Evolutionary conservation across 2,329 filamentous ascomycete species (phyloP).

Genomic region (Macroventuria anomochaeta): DNA sequence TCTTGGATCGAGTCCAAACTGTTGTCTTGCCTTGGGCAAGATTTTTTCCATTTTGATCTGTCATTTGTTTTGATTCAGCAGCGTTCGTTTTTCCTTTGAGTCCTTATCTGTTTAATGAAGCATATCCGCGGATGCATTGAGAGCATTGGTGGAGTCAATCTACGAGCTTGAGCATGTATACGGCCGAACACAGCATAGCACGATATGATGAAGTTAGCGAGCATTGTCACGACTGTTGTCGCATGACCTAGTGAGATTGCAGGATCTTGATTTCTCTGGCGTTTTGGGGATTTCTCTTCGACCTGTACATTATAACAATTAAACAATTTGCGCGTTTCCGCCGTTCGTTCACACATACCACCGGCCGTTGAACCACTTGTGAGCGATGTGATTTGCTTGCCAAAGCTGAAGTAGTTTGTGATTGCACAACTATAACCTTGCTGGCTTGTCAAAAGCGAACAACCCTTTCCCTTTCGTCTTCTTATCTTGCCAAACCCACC

Average conservation of each 20-base stretch:
- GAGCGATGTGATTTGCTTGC: not conserved
- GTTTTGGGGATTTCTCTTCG: slow-evolving; percentile 7
- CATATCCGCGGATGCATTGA: slow-evolving; percentile 11
- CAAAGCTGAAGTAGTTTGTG: too few species aligned
- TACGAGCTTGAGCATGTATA: slow-evolving; percentile 15
- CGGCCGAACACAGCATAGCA: slow-evolving; percentile 16
- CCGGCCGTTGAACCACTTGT: not conserved
- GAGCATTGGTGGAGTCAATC: slow-evolving; percentile 13
- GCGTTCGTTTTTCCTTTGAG: not conserved
- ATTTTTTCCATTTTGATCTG: not conserved
- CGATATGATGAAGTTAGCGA: slow-evolving; percentile 19
- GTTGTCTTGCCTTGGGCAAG: not conserved
- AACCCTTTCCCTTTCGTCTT: slow-evolving; percentile 36
- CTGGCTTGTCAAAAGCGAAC: slow-evolving; percentile 36
- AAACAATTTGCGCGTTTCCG: not conserved
- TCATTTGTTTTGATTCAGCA: not conserved
- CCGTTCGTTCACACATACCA: not conserved
- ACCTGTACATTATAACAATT: slow-evolving; percentile 9
- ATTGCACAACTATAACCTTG: slow-evolving; percentile 6
- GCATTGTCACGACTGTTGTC: slow-evolving; percentile 5
- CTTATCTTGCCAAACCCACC: slow-evolving; percentile 52
- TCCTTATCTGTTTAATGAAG: slow-evolving; percentile 8
- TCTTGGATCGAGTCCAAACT: not conserved
- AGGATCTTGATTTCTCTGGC: not conserved
- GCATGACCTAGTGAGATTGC: slow-evolving; percentile 3